Evolutionary conservation across 2,329 filamentous ascomycete genomes (phyloP), one percentile per base, ranked within the genome.

Genomic region (Erysiphe neolycopersici): DNA sequence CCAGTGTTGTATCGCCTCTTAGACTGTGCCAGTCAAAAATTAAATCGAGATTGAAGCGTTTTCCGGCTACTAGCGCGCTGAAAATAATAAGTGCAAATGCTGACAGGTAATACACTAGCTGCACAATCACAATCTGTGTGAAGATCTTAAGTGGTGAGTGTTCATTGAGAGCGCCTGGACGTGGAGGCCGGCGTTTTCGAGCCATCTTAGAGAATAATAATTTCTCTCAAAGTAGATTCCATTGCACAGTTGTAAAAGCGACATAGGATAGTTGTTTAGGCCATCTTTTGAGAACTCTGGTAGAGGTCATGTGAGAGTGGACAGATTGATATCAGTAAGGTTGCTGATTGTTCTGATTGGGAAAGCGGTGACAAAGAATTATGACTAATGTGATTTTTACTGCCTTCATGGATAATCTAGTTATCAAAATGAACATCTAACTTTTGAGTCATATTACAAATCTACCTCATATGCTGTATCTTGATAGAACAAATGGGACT

Each of bases 131-230:
- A 53, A 80, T 80, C 59, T 79, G 75, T 41, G 66, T 67, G 47
- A 77, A 59, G 58, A 80, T 79, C 54, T 71, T 71, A 47, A 73
- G 63, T 39, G 76, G 76, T 38, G 73, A 68, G 43, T 79, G 71
- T 55, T 79, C 73, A 43, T 68, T 68, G 50, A 77, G 67, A 46
- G 73, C 71, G 58, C 75, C 74, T 43, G 74, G 69, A 53, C 71
- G 68, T 50, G 72, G 72, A 49, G 70, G 71, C 45, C 71, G 69
- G 51, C 73, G 69, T 52, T 63, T 62, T 44, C 68, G 66, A 42
- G 51, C 51, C 55, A 58, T 57, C 3, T 44, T 38, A 37, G 22
- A 42, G 32, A 16, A n/a, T 14, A 16, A n/a, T 14, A 16, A n/a
- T 18, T n/a, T 16, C 13, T 11, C 13, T 18, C n/a, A 4, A 29